Evolutionary conservation across 2,329 filamentous ascomycete species (phyloP).

Genomic region (Talaromyces verruculosus): DNA sequence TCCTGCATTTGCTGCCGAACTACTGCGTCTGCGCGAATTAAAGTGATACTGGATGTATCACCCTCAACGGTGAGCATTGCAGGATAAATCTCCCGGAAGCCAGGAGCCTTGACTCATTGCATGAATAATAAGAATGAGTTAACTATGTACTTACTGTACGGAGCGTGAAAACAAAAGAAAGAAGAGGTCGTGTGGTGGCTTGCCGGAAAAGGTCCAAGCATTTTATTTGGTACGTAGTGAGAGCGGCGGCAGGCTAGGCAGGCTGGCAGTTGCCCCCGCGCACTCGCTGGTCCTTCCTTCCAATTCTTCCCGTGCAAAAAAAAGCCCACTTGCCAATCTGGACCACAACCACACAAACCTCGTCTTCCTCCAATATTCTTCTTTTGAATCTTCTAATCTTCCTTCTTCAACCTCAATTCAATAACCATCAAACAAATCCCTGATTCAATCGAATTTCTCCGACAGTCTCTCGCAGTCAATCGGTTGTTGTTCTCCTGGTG

Average conservation of each 20-base stretch:
- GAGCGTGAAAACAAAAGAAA: neutral
- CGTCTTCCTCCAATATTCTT: conserved; percentile 7
- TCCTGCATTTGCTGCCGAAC: neutral
- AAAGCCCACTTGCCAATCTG: conserved; percentile 6
- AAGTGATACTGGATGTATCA: neutral
- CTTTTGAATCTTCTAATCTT: neutral
- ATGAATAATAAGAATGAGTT: neutral
- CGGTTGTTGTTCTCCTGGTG: conserved; percentile 10
- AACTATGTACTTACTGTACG: no score
- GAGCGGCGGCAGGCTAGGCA: neutral
- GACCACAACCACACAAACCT: conserved; percentile 7
- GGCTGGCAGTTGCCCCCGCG: neutral
- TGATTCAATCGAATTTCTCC: neutral
- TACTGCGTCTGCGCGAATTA: conserved; percentile 10
- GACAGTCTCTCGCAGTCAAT: neutral
- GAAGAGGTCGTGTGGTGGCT: conserved; percentile 12
- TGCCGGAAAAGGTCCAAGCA: conserved; percentile 9
- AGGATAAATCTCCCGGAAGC: neutral
- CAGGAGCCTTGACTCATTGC: neutral
- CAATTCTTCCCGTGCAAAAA: conserved; percentile 11
- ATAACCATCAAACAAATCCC: neutral
- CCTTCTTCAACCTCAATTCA: neutral
- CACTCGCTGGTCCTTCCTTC: neutral
- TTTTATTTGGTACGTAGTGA: conserved; percentile 1
- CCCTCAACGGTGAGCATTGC: neutral